Evolutionary conservation across 1,284 basidiomycete genomes (phyloP).

Genomic region (Lentinula novae-zelandiae): DNA sequence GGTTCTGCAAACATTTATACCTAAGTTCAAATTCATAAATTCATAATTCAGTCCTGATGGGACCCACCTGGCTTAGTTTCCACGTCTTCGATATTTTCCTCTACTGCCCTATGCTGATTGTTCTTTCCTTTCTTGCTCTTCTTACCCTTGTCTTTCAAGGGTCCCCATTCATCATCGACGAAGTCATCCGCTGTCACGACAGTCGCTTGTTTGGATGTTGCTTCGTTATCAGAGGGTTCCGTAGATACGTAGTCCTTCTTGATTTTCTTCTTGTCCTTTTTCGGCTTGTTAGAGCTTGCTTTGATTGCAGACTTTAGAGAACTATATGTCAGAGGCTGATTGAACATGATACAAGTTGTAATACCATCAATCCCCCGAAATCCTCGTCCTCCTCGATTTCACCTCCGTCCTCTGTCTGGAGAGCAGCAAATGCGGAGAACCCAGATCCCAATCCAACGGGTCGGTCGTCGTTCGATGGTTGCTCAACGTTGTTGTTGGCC

Average conservation of each 20-base stretch:
- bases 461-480: constrained; percentile 35
- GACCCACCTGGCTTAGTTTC: constrained; percentile 16
- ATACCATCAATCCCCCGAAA: constrained; percentile 83
- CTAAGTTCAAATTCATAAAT: background rate
- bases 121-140: constrained; percentile 60
- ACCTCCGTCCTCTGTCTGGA: constrained; percentile 36
- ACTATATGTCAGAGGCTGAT: constrained; percentile 5
- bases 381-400: constrained; percentile 65
- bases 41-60: constrained; percentile 10
- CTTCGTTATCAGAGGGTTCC: constrained; percentile 26
- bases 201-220: constrained; percentile 33
- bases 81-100: constrained; percentile 33
- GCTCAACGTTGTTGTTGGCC: constrained; percentile 40
- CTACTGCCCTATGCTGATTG: constrained; percentile 38
- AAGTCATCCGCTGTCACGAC: constrained; percentile 61
- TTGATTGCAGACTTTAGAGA: constrained; percentile 50
- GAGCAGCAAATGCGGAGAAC: constrained; percentile 52
- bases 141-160: constrained; percentile 51
- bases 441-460: constrained; percentile 27
- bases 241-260: constrained; percentile 36
- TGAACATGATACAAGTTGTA: constrained; percentile 23
- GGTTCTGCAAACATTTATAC: constrained; percentile 15
- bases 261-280: constrained; percentile 67
- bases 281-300: constrained; percentile 48
- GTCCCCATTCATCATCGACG: constrained; percentile 67